phyloP scores from a whole-genome alignment of 257 asterid genomes.

The Thymus quinquecostatus region DNA sequence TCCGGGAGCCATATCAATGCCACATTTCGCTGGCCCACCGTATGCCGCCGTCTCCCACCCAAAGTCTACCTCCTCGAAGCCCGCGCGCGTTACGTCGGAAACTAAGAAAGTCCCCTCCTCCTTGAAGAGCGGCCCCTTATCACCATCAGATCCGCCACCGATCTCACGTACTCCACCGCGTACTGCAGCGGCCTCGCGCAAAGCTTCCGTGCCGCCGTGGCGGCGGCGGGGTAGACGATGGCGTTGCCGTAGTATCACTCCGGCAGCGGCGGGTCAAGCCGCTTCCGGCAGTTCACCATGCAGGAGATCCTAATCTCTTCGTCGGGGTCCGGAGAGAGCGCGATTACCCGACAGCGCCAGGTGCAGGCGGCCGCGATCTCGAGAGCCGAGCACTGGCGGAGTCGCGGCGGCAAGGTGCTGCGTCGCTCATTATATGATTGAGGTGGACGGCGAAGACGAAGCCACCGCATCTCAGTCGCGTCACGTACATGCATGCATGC shows the following conservation, averaged over 20 bases:
- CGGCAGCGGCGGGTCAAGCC: conserved; percentile 54
- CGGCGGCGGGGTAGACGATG: conserved; percentile 47
- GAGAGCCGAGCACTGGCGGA: no score
- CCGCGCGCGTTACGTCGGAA: conserved; percentile 62
- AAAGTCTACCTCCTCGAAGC: conserved; percentile 60
- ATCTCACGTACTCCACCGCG: conserved; percentile 49
- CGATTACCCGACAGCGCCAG: no score
- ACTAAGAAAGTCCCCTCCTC: conserved; percentile 48
- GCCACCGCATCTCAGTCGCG: conserved; percentile 42
- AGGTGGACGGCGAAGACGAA: conserved; percentile 62
- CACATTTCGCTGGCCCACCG: conserved; percentile 71
- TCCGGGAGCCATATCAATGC: conserved; percentile 63
- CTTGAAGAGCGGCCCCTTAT: conserved; percentile 49
- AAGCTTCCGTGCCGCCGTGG: conserved; percentile 37
- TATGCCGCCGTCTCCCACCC: conserved; percentile 72
- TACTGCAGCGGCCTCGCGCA: conserved; percentile 36
- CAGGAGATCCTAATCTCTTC: no score
- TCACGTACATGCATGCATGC: conserved; percentile 39
- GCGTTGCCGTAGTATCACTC: conserved; percentile 62
- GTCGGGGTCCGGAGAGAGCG: no score
- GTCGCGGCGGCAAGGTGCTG: background rate
- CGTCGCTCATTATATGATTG: conserved; percentile 75
- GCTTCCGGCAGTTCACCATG: conserved; percentile 19
- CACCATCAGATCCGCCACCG: conserved; percentile 60
- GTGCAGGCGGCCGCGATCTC: no score